Conservation (phyloP, 805 yeast species). For the Candida nonsorbophila region DNA sequence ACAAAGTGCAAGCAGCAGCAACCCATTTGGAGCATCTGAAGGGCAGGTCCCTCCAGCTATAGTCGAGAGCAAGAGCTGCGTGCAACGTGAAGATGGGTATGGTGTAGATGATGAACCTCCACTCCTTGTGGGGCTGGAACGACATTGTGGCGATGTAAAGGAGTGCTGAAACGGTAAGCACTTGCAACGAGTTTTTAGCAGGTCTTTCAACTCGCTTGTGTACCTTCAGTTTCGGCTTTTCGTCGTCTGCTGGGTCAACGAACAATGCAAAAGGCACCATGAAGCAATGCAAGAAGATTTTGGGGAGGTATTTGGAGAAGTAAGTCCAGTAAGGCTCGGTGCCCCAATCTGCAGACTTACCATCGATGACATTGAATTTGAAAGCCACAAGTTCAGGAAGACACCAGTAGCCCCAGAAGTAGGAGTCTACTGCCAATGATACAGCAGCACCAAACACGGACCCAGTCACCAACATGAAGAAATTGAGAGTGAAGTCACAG, state of each 20-base stretch:
- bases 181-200: slow-evolving; percentile 32
- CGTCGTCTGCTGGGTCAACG: slow-evolving; percentile 39
- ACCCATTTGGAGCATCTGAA: slow-evolving; percentile 3
- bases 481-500: slow-evolving; percentile 33
- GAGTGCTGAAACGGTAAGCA: slow-evolving; percentile 47
- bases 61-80: slow-evolving; percentile 58
- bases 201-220: slow-evolving; percentile 18
- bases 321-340: slow-evolving; percentile 69
- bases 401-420: slow-evolving; percentile 61
- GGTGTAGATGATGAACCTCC: slow-evolving; percentile 81
- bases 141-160: slow-evolving; percentile 63
- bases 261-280: slow-evolving; percentile 30
- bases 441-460: slow-evolving; percentile 43
- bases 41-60: slow-evolving; percentile 2
- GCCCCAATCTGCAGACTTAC: slow-evolving; percentile 80
- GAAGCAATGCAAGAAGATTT: slow-evolving; percentile 40
- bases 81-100: slow-evolving; percentile 62
- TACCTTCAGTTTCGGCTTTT: slow-evolving; percentile 6
- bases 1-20: slow-evolving; percentile 15
- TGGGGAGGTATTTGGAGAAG: slow-evolving; percentile 44
- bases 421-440: slow-evolving; percentile 58
- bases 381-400: slow-evolving; percentile 77
- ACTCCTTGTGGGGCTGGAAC: slow-evolving; percentile 86
- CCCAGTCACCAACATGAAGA: slow-evolving; percentile 44
- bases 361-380: slow-evolving; percentile 68